Evolutionary conservation across 1,284 basidiomycete species (phyloP).

Genomic region (Entoloma clypeatum): DNA sequence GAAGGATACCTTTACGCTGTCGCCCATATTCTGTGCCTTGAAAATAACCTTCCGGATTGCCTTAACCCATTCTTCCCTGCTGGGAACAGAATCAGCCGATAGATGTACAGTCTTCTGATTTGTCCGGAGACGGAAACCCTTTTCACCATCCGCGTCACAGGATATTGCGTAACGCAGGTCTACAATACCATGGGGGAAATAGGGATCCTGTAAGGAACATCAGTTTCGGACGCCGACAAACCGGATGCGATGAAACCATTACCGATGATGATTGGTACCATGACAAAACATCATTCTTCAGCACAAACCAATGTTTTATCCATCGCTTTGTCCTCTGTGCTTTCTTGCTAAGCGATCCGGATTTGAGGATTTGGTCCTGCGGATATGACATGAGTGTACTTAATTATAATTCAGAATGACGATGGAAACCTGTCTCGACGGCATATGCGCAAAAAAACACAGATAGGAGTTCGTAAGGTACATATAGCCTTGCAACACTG

Average conservation of each 20-base stretch:
- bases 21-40: constrained; percentile 93
- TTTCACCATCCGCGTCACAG: constrained; percentile 75
- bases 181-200: constrained; percentile 94
- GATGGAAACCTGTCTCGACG: constrained; percentile 69
- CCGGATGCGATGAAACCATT: constrained; percentile 23
- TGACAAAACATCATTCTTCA: constrained; percentile 90
- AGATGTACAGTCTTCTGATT: constrained; percentile 74
- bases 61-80: constrained; percentile 91
- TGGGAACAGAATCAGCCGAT: constrained; percentile 75
- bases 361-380: constrained; percentile 85
- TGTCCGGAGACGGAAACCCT: constrained; percentile 75
- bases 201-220: constrained; percentile 67
- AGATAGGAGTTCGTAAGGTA: constrained; percentile 90
- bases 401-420: background rate
- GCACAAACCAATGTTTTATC: constrained; percentile 90
- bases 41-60: constrained; percentile 89
- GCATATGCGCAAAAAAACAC: constrained; percentile 97
- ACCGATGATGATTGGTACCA: constrained; percentile 95
- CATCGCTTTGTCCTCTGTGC: constrained; percentile 83
- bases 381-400: constrained; percentile 6
- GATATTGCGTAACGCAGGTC: constrained; percentile 90
- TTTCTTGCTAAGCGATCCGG: constrained; percentile 81
- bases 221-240: constrained; percentile 7
- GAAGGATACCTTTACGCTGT: constrained; percentile 77
- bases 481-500: constrained; percentile 95